These are phyloP conservation scores for Lodderomyces parapsilosis DNA, from an alignment of 1,139 yeast species.

Conservation along the genomic window DNA sequence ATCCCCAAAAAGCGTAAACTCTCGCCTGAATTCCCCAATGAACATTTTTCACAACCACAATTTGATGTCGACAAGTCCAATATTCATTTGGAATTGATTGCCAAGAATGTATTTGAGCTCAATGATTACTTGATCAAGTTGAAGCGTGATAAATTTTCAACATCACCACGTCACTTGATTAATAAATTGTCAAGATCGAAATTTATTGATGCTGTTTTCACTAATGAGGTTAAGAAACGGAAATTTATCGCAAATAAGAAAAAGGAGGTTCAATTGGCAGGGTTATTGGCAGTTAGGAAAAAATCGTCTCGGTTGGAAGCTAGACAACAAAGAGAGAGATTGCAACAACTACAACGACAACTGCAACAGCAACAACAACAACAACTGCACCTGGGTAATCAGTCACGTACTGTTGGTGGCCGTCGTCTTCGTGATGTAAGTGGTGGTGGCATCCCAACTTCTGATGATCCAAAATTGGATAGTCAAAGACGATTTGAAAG, in stretches of 20 bases:
- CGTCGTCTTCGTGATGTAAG: not conserved
- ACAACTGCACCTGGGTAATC: not conserved
- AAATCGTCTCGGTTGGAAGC: constrained; percentile 51
- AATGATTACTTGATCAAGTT: constrained; percentile 22
- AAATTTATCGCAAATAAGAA: constrained; percentile 40
- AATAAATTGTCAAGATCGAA: constrained; percentile 19
- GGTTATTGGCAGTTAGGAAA: constrained; percentile 48
- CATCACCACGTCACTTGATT: constrained; percentile 15
- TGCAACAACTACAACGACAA: constrained; percentile 33
- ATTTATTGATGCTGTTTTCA: constrained; percentile 24
- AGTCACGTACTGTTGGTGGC: constrained; percentile 9
- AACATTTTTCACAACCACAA: constrained; percentile 21
- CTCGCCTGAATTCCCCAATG: constrained; percentile 36
- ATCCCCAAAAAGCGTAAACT: constrained; percentile 43
- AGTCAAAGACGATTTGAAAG: constrained; percentile 40
- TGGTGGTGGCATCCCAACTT: too few species aligned
- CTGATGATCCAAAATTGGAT: constrained; percentile 28
- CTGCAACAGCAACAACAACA: constrained; percentile 40
- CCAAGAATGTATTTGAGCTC: constrained; percentile 33
- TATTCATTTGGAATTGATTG: constrained; percentile 32
- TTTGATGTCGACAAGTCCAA: constrained; percentile 29
- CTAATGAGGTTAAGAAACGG: constrained; percentile 38
- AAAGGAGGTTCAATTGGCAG: constrained; percentile 48
- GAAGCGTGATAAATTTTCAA: constrained; percentile 16
- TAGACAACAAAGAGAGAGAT: constrained; percentile 13